Base-by-base conservation (phyloP, 371 early-diverging fungal species). In the Mortierella sp. region DNA sequence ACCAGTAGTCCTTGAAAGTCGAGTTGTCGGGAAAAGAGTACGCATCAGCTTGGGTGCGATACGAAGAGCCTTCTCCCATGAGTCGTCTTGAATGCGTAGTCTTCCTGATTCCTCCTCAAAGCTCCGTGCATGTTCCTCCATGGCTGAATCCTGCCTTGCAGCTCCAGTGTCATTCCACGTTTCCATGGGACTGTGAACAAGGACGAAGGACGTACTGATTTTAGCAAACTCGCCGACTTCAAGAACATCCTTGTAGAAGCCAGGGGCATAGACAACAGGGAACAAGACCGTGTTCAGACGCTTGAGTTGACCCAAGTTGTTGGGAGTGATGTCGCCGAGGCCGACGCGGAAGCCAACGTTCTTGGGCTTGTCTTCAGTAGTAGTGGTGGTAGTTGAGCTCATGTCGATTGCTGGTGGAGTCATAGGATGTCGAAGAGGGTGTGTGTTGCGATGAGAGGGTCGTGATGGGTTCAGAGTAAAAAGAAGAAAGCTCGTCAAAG, bases 241-340 rank as follows among this genome's bases (percentile, higher is more conserved):
- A 43, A 95, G 81, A 24, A 97, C 93, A 21, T 94, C 92, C 74
- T 89, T 89, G 88, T 97, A 99, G 87, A 97, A 98, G 69, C 91
- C 80, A 51, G 93, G 92, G 53, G 93, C 90, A 88, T 98, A 99
- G 37, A 87, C 78, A 26, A 99, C 95, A 28, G 99, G 99, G 78
- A 98, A 97, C 53, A 98, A 89, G 13, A 91, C 91, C 2, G 90
- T 77, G 88, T 98, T 97, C 70, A 99, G 91, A 55, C 88, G 89
- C 76, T 93, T 93, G 67, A 98, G 90, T 75, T 93, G 91, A 5
- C 91, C 91, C 71, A 97, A 80, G 74, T 93, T 96, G 81, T 93
- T 91, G 21, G 86, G 88, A 3, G 94, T 96, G 43, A 96, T 82
- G 76, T 93, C 93, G 50, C 93, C 94, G 48, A 94, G 90, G 11